These are phyloP conservation scores for Vicia sativa DNA, from an alignment of 306 rosid genomes.

Conservation along the genomic window DNA sequence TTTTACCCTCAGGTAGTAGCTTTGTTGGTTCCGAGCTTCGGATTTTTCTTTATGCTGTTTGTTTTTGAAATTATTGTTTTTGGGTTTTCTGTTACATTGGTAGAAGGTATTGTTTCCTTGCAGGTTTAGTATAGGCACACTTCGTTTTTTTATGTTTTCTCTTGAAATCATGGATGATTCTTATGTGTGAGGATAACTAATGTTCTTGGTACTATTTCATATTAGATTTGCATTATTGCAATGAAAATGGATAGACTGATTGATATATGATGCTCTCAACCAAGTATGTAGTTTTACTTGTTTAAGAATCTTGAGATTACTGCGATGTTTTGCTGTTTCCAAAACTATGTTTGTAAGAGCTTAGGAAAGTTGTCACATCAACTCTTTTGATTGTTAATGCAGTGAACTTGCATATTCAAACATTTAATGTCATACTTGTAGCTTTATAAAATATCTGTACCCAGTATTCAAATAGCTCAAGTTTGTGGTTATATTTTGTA, in stretches of 20 bases:
- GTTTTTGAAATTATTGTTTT: conserved; percentile 8
- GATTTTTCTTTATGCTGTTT: neutral
- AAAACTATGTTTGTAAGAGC: conserved; percentile 11
- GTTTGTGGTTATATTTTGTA: conserved; percentile 26
- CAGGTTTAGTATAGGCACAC: neutral
- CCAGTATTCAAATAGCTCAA: neutral
- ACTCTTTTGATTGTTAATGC: conserved; percentile 16
- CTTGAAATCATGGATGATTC: conserved; percentile 20
- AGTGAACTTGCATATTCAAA: conserved; percentile 3
- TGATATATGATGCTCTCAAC: conserved; percentile 15
- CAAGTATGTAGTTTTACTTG: conserved; percentile 15
- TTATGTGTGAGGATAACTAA: conserved; percentile 19
- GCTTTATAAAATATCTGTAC: conserved; percentile 10
- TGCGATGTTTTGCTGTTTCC: conserved; percentile 5
- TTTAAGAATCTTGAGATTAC: conserved; percentile 10
- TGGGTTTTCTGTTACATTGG: conserved; percentile 50
- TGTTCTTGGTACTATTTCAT: conserved; percentile 24
- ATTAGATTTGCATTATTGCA: conserved; percentile 1
- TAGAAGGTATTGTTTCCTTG: conserved; percentile 37
- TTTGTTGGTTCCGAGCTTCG: neutral
- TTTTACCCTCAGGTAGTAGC: neutral
- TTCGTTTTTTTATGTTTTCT: conserved; percentile 22
- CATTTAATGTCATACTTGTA: neutral
- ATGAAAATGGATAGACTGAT: conserved; percentile 2
- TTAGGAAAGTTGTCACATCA: neutral